These are phyloP conservation scores for Colletotrichum australisinense DNA, from an alignment of 2,329 filamentous ascomycete species.

Conservation along the genomic window DNA sequence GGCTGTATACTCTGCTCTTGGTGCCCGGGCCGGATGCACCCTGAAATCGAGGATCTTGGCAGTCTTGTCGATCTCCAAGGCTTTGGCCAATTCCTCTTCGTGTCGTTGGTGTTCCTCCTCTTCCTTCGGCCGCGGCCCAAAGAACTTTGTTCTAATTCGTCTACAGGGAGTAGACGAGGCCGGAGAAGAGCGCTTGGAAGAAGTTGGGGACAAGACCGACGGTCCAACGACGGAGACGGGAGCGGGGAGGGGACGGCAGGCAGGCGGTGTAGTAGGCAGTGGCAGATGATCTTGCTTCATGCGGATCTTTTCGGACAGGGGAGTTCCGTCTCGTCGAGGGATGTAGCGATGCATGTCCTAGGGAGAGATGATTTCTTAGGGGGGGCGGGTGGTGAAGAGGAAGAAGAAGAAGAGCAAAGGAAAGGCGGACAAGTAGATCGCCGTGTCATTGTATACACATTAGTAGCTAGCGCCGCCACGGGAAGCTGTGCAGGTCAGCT, in stretches of 20 bases:
- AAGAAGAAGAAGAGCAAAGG: neutral
- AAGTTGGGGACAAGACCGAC: conserved; percentile 42
- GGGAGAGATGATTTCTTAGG: neutral
- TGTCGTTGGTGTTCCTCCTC: conserved; percentile 76
- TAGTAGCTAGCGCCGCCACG: neutral
- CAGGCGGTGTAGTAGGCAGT: neutral
- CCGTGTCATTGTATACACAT: too few species aligned
- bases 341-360: conserved; percentile 60
- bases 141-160: conserved; percentile 66
- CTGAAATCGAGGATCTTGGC: conserved; percentile 73
- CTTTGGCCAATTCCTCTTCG: conserved; percentile 79
- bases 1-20: neutral
- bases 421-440: neutral
- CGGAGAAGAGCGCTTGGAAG: conserved; percentile 35
- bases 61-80: conserved; percentile 81
- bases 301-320: conserved; percentile 55
- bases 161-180: conserved; percentile 48
- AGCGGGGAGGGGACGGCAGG: neutral
- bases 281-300: neutral
- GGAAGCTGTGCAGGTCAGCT: neutral
- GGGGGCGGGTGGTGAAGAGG: neutral
- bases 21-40: conserved; percentile 38
- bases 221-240: conserved; percentile 42
- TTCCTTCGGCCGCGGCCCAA: conserved; percentile 50
- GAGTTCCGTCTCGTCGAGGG: conserved; percentile 52